Conservation (phyloP, 306 rosid species). For the Aeschynomene evenia region DNA sequence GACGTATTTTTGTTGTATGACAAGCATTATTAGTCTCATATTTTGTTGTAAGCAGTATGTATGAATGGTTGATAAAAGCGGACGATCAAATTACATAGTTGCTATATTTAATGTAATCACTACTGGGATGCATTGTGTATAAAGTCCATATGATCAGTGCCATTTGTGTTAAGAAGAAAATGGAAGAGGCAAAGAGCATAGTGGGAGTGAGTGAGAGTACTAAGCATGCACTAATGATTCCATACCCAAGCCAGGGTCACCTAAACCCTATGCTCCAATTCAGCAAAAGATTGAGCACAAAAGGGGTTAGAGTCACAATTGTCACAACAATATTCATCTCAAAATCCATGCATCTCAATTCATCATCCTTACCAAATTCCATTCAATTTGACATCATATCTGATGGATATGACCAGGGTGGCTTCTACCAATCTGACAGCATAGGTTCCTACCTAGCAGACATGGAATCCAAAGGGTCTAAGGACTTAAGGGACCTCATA, state of each 20-base stretch:
- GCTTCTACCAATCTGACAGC: conserved; percentile 39
- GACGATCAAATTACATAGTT: no score
- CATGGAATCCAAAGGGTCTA: conserved; percentile 44
- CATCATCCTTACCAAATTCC: conserved; percentile 23
- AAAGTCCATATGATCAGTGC: background rate
- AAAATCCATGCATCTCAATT: conserved; percentile 43
- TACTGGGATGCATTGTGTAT: no score
- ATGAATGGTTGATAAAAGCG: no score
- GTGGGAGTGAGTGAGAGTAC: background rate
- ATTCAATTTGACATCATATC: conserved; percentile 59
- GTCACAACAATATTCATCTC: conserved; percentile 53
- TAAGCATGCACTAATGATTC: conserved; percentile 40
- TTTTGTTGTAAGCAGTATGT: no score
- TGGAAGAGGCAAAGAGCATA: conserved; percentile 14
- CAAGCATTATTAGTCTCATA: no score
- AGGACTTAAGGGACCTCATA: conserved; percentile 46
- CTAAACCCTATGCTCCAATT: conserved; percentile 59
- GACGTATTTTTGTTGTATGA: no score
- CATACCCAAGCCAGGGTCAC: conserved; percentile 73
- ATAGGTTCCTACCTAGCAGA: conserved; percentile 40
- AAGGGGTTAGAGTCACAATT: conserved; percentile 45
- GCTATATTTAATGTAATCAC: no score
- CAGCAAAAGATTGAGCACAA: conserved; percentile 38
- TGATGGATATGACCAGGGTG: conserved; percentile 65
- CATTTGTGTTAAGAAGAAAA: background rate